Base-by-base conservation (phyloP, 108 stramenopile species). In the Ochromonas danica region DNA sequence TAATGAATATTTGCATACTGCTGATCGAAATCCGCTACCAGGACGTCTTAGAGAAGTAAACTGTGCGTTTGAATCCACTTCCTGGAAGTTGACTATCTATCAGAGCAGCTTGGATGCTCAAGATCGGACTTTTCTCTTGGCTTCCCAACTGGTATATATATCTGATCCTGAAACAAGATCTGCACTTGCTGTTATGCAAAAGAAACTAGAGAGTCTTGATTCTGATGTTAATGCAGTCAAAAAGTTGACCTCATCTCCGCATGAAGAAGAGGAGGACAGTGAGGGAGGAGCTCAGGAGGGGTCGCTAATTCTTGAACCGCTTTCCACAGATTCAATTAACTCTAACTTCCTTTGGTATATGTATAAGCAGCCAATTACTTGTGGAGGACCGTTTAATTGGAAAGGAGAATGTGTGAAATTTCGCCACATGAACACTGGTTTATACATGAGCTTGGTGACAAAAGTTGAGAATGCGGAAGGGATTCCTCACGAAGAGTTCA, bases 21-120 rank as follows among this genome's bases (percentile, higher is more conserved):
- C 80, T 39, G 40, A 61, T 42, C 41, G 57, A 38, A n/a, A n/a
- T n/a, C n/a, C n/a, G n/a, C n/a, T n/a, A n/a, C n/a, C 36, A 70
- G 36, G 62, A 41, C 2, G 36, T 6, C n/a, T 17, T 22, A 38
- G 62, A 40, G 82, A 83, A 67, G 42, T 80, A 42, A 83, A 83
- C 82, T 83, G 79, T 67, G 79, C 82, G 0, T 67, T 83, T 42
- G 82, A 83, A 65, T 30, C 22, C 1, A 80, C 82, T 22, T 63
- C 78, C 2, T 79, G 79, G 79, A 79, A 83, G 43, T 3, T 80
- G 63, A 10, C 40, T 38, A 40, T 83, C 33, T 75, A 35, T 25
- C 72, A 36, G 38, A 75, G 72, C 72, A 75, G 43, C 31, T 6
- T 33, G 3, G 72, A 75, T 39, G 3, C 72, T 10, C 3, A 14